phyloP scores from a whole-genome alignment of 106 monocot genomes.

The Narthecium ossifragum region DNA sequence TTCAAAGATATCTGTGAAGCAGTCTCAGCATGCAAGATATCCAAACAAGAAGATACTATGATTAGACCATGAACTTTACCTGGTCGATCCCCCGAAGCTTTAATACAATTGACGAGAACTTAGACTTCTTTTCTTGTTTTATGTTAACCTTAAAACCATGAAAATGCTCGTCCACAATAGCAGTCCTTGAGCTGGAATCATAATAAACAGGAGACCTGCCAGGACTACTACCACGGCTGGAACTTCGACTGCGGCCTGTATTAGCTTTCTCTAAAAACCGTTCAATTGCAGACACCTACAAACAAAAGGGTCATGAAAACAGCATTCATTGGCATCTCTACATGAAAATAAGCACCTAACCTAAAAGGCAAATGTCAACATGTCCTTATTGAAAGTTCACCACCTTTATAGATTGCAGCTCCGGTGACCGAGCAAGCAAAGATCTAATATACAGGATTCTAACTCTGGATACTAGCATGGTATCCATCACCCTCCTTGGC shows the following conservation, averaged over 20 bases:
- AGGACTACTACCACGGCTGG: conserved; percentile 85
- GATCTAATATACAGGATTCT: conserved; percentile 98
- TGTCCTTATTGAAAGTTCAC: no score
- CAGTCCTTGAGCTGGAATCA: conserved; percentile 49
- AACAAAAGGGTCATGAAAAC: conserved; percentile 2
- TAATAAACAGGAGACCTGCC: conserved; percentile 71
- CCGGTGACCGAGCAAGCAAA: conserved; percentile 88
- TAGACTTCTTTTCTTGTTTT: conserved; percentile 90
- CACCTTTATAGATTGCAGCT: conserved; percentile 95
- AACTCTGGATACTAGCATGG: conserved; percentile 97
- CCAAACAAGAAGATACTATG: no score
- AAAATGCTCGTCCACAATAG: conserved; percentile 64
- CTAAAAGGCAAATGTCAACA: neutral
- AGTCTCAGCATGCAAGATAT: no score
- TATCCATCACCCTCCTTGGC: conserved; percentile 90
- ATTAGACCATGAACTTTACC: conserved; percentile 28
- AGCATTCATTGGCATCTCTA: neutral
- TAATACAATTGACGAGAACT: conserved; percentile 82
- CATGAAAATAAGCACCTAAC: neutral
- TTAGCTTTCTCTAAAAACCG: conserved; percentile 88
- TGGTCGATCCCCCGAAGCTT: conserved; percentile 97
- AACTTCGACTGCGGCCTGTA: conserved; percentile 74
- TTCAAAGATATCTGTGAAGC: no score
- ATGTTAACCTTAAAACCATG: conserved; percentile 89
- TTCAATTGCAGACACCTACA: conserved; percentile 79